These are phyloP conservation scores for Hyphopichia burtonii DNA, from an alignment of 1,139 yeast species.

Conservation along the genomic window DNA sequence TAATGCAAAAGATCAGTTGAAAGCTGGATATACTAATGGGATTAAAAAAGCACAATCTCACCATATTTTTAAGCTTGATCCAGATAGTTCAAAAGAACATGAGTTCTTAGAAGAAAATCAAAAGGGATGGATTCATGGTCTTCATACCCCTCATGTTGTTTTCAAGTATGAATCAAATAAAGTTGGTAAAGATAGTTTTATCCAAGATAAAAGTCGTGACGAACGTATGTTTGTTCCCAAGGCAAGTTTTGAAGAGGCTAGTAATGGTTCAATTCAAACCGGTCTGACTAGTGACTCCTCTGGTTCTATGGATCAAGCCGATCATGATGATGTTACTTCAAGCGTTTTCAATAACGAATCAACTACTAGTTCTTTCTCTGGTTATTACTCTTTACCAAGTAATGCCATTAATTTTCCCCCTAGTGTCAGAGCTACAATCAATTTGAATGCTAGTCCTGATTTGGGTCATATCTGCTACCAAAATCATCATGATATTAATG, in stretches of 20 bases:
- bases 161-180: conserved; percentile 21
- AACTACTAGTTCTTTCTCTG: conserved; percentile 26
- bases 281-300: conserved; percentile 2
- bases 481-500: conserved; percentile 33
- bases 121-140: conserved; percentile 31
- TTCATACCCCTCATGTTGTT: conserved; percentile 25
- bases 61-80: conserved; percentile 1
- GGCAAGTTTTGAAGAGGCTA: conserved; percentile 25
- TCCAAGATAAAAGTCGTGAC: conserved; percentile 16
- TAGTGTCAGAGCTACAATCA: conserved; percentile 7
- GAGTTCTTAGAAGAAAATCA: conserved; percentile 8
- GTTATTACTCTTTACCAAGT: conserved; percentile 30
- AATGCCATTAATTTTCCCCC: conserved; percentile 25
- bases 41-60: conserved; percentile 1
- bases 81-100: conserved; percentile 1
- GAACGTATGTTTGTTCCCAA: conserved; percentile 26
- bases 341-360: background rate
- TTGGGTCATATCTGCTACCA: conserved; percentile 34
- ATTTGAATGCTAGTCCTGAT: conserved; percentile 8
- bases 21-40: background rate
- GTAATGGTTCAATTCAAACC: conserved; percentile 9
- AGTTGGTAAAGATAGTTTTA: conserved; percentile 14
- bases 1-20: no score
- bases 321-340: background rate
- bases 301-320: background rate